phyloP scores from a whole-genome alignment of 768 basidiomycete species.

The Boletus subcaerulescens region DNA sequence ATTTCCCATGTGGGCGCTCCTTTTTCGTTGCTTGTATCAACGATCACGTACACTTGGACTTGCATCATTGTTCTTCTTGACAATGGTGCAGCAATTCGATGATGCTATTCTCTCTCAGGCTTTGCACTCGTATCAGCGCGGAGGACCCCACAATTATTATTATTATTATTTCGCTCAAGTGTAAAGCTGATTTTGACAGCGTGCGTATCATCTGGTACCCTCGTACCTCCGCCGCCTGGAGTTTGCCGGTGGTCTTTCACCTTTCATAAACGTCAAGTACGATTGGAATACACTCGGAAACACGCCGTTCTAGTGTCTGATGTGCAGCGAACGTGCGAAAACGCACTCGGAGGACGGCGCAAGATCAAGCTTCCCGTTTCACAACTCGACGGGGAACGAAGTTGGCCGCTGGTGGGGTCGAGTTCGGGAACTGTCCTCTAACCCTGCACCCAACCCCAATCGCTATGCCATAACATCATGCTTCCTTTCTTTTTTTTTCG shows the following conservation, averaged over 20 bases:
- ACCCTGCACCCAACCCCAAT: not conserved
- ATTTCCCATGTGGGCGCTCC: slow-evolving; percentile 26
- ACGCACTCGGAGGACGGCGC: not conserved
- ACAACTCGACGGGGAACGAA: not conserved
- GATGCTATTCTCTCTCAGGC: slow-evolving; percentile 24
- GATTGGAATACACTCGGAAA: slow-evolving; percentile 8
- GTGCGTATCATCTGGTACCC: slow-evolving; percentile 12
- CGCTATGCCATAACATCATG: not conserved
- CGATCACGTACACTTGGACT: slow-evolving; percentile 27
- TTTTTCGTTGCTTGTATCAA: slow-evolving; percentile 15
- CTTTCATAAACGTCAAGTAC: slow-evolving; percentile 5
- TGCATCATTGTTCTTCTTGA: slow-evolving; percentile 5
- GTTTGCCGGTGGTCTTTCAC: slow-evolving; percentile 7
- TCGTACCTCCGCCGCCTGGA: slow-evolving; percentile 16
- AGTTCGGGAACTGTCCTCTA: not conserved
- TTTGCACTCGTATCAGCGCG: slow-evolving; percentile 14
- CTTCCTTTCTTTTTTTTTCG: not conserved
- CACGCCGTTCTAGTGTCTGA: slow-evolving; percentile 5
- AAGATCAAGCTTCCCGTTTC: slow-evolving; percentile 10
- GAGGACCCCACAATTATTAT: slow-evolving; percentile 8
- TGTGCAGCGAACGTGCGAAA: slow-evolving; percentile 13
- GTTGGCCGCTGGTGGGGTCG: not conserved
- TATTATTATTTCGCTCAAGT: slow-evolving; percentile 2
- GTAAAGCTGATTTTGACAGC: slow-evolving; percentile 21
- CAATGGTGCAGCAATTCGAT: slow-evolving; percentile 9